Conservation (phyloP, 306 rosid species). For the Sechiopsis laciniata region DNA sequence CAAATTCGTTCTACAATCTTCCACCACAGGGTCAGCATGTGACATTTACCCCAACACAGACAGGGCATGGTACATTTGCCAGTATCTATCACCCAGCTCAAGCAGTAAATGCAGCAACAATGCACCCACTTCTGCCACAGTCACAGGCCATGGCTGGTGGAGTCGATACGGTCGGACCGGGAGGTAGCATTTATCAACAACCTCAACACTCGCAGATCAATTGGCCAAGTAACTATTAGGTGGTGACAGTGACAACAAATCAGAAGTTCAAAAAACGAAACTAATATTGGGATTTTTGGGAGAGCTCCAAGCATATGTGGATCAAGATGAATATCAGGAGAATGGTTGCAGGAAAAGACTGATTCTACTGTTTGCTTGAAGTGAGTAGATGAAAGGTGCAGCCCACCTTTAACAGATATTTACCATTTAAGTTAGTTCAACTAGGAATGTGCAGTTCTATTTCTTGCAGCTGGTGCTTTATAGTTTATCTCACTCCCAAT, state of each 20-base stretch:
- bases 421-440: slow-evolving; percentile 22
- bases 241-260: slow-evolving; percentile 21
- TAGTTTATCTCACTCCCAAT: slow-evolving; percentile 14
- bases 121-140: slow-evolving; percentile 94
- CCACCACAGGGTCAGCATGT: slow-evolving; percentile 83
- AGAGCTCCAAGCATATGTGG: slow-evolving; percentile 52
- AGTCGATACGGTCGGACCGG: slow-evolving; percentile 90
- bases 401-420: slow-evolving; percentile 48
- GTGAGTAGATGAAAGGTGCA: slow-evolving; percentile 66
- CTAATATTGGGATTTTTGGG: slow-evolving; percentile 42
- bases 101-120: slow-evolving; percentile 63
- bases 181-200: slow-evolving; percentile 84
- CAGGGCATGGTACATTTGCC: slow-evolving; percentile 72
- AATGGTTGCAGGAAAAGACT: slow-evolving; percentile 43
- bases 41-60: slow-evolving; percentile 82
- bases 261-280: slow-evolving; percentile 25
- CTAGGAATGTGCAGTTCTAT: slow-evolving; percentile 24
- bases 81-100: slow-evolving; percentile 91
- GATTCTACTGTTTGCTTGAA: slow-evolving; percentile 69
- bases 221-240: slow-evolving; percentile 92
- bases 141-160: slow-evolving; percentile 89
- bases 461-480: slow-evolving; percentile 24
- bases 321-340: slow-evolving; percentile 36
- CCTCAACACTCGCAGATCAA: slow-evolving; percentile 85
- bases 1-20: slow-evolving; percentile 83